Conservation (phyloP, 164 flowering plant species). For the Chimonanthus salicifolius region DNA sequence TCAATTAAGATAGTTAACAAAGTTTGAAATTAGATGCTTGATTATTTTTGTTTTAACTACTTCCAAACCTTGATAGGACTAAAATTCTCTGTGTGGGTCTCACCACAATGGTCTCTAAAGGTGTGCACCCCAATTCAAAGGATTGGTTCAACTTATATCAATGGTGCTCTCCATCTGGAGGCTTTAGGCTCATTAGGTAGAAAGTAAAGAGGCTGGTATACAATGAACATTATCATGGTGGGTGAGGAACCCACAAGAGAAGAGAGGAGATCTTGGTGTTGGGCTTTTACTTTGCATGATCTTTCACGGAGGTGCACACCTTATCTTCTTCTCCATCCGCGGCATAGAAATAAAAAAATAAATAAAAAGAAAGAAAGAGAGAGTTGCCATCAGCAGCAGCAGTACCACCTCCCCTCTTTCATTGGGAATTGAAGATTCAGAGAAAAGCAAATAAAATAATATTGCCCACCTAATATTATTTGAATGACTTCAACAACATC, state of each 20-base stretch:
- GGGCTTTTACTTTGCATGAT: conserved; percentile 13
- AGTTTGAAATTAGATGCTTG: no score
- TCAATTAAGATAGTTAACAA: no score
- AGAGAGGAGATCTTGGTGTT: conserved; percentile 6
- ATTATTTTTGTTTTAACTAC: no score
- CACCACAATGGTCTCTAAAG: no score
- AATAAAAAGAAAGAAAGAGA: background rate
- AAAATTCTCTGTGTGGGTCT: no score
- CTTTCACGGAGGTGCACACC: conserved; percentile 3
- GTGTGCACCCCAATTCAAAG: no score
- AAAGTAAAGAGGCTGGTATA: background rate
- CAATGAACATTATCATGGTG: background rate
- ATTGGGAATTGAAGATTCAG: conserved; percentile 7
- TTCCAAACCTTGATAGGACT: no score
- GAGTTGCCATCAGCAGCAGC: background rate
- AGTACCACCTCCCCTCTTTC: background rate
- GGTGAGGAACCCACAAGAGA: background rate
- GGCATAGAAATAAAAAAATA: background rate
- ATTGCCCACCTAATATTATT: background rate
- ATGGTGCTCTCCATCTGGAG: no score
- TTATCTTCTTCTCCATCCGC: conserved; percentile 6
- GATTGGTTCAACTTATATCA: no score
- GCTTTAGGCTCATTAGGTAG: background rate
- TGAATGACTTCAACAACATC: background rate
- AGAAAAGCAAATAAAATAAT: conserved; percentile 6